These are phyloP conservation scores for Verruconis gallopava DNA, from an alignment of 2,329 filamentous ascomycete species.

Conservation along the genomic window DNA sequence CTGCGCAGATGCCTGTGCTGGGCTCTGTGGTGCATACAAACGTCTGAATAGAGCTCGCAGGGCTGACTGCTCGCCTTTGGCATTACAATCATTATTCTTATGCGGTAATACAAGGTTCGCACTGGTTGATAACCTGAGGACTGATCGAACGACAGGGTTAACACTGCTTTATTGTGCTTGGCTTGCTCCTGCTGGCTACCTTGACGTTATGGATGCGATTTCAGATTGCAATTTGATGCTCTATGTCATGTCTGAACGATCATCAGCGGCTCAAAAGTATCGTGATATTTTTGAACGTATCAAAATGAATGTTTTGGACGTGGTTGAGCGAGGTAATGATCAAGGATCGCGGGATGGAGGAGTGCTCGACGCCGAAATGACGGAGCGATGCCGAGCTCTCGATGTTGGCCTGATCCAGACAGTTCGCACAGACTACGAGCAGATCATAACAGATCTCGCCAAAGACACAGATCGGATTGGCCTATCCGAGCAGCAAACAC, in stretches of 20 bases:
- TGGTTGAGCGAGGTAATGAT: background rate
- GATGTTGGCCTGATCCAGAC: background rate
- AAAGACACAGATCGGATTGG: background rate
- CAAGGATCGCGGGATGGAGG: too few species aligned
- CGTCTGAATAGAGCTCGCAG: background rate
- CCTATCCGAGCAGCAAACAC: background rate
- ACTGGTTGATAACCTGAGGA: too few species aligned
- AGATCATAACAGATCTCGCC: background rate
- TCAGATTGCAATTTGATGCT: constrained; percentile 12
- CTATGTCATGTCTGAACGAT: constrained; percentile 14
- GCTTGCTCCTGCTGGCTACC: background rate
- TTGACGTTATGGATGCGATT: background rate
- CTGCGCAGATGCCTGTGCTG: constrained; percentile 1
- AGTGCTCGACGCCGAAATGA: background rate
- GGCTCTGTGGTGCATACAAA: background rate
- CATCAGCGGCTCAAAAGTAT: constrained; percentile 11
- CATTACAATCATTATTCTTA: background rate
- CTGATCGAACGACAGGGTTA: too few species aligned
- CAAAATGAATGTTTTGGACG: constrained; percentile 9
- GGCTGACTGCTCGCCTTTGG: constrained; percentile 1
- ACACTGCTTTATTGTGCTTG: constrained; percentile 6
- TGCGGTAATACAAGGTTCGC: background rate
- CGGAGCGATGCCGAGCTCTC: background rate
- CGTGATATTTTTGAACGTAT: constrained; percentile 9
- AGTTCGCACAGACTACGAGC: background rate